Base-by-base conservation (phyloP, 2,329 filamentous ascomycete genomes). In the Fusarium solani-melongenae region DNA sequence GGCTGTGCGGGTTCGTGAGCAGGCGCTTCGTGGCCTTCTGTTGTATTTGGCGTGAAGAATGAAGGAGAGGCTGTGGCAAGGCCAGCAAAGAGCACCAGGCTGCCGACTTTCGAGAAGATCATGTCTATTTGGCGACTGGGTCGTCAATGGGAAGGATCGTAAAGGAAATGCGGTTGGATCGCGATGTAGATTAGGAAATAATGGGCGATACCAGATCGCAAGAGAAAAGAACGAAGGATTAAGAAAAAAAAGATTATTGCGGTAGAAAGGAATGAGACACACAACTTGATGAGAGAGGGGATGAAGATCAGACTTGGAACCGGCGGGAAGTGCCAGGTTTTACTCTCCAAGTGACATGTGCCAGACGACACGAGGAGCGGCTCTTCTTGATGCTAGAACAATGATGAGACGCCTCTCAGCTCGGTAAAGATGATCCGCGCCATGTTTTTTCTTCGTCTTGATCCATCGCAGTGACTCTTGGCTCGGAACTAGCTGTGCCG, bases 121-220 rank as follows among this genome's bases (percentile, higher is more conserved):
- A 72, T 60, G 12, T 56, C 20, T 36, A 9, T 12, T 8, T 34
- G 6, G n/a, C 22, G 53, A 56, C 20, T 12, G 12, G 8, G 3
- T 34, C 20, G 29, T 34, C 31, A 34, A 56, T 17, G 6, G 51
- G 22, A 49, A 55, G 22, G 11, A 24, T 17, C 20, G n/a, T 33
- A 34, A 9, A 39, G 4, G 17, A n/a, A 27, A 51, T 53, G 38
- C 17, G 9, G 39, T 33, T 69, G 34, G 14, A 20, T 41, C 49
- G 31, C 31, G 49, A 17, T 27, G 8, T 31, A 53, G 41, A 69
- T 58, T 31, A 49, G 34, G 53, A 64, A 46, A 29, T 17, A 62
- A n/a, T 58, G 24, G 10, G 70, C 70, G 70, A 72, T 72, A 62
- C 70, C 70, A 72, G 70, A 60, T 72, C 70, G 70, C 70, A 33